Percentiles rank a stretch among this genome's conserved stretches.
Conservation (phyloP, 2,329 filamentous ascomycete genomes). For the Pleomassaria siparia region DNA sequence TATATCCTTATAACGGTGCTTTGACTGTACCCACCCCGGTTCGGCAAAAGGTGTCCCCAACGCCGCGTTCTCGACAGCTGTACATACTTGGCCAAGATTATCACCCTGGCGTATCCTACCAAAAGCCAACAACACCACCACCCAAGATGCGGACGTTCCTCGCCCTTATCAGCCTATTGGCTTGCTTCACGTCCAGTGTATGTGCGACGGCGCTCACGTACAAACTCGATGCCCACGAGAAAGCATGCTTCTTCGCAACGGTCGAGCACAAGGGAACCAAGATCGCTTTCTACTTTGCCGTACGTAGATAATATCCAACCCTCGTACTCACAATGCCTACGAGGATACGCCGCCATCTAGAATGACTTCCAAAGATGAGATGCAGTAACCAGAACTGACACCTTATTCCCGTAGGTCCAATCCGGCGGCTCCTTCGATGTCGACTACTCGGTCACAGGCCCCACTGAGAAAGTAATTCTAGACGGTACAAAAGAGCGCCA, state of each 20-base stretch:
- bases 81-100: not conserved
- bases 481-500: slow-evolving; percentile 89
- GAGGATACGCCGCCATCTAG: not conserved
- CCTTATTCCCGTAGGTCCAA: slow-evolving; percentile 68
- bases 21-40: not conserved
- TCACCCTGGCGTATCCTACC: not conserved
- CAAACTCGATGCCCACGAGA: slow-evolving; percentile 85
- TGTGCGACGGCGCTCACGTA: slow-evolving; percentile 93
- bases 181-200: slow-evolving; percentile 68
- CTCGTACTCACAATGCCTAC: not conserved
- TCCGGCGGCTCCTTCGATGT: slow-evolving; percentile 97
- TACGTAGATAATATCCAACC: slow-evolving; percentile 55
- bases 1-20: no score
- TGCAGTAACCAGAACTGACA: not conserved
- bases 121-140: not conserved
- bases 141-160: slow-evolving; percentile 39
- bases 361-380: not conserved
- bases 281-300: slow-evolving; percentile 98
- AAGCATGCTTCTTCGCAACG: slow-evolving; percentile 89
- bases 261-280: slow-evolving; percentile 80
- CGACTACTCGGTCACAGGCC: slow-evolving; percentile 85
- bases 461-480: slow-evolving; percentile 77
- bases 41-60: not conserved
- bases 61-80: slow-evolving; percentile 5
- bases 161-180: slow-evolving; percentile 58